Conservation (phyloP, 805 yeast species). For the Starmerella roubikii region DNA sequence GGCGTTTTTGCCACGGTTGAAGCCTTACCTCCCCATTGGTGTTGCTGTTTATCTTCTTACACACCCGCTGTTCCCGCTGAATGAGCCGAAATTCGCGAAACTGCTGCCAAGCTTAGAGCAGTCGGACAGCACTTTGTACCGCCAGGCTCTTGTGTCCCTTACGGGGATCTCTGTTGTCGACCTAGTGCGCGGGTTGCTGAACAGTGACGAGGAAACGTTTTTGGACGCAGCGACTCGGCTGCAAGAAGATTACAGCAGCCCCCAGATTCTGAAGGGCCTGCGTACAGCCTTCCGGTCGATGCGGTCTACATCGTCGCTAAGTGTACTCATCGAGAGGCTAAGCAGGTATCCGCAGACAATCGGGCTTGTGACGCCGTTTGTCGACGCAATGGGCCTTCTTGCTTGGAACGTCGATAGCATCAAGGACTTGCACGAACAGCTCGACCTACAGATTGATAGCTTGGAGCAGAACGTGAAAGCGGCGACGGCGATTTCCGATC, state of each 20-base stretch:
- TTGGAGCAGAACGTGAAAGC: conserved; percentile 17
- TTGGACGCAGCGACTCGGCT: conserved; percentile 55
- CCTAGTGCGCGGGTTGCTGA: conserved; percentile 45
- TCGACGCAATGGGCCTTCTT: conserved; percentile 63
- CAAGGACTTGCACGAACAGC: conserved; percentile 32
- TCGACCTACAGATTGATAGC: conserved; percentile 36
- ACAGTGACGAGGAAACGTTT: conserved; percentile 48
- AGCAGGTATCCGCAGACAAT: conserved; percentile 39
- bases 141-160: conserved; percentile 74
- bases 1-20: conserved; percentile 26
- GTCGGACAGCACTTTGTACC: conserved; percentile 45
- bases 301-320: conserved; percentile 18
- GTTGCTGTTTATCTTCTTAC: conserved; percentile 63
- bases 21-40: conserved; percentile 35
- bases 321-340: conserved; percentile 32
- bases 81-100: conserved; percentile 30
- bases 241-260: conserved; percentile 47
- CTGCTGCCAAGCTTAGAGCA: conserved; percentile 40
- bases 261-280: conserved; percentile 24
- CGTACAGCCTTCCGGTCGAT: conserved; percentile 19
- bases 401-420: conserved; percentile 45
- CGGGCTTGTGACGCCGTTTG: conserved; percentile 47
- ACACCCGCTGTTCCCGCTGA: conserved; percentile 71
- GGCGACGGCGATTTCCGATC: conserved; percentile 21
- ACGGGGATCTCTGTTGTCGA: conserved; percentile 54